Evolutionary conservation across 768 basidiomycete genomes (phyloP).

Genomic region (Psilocybe cubensis): DNA sequence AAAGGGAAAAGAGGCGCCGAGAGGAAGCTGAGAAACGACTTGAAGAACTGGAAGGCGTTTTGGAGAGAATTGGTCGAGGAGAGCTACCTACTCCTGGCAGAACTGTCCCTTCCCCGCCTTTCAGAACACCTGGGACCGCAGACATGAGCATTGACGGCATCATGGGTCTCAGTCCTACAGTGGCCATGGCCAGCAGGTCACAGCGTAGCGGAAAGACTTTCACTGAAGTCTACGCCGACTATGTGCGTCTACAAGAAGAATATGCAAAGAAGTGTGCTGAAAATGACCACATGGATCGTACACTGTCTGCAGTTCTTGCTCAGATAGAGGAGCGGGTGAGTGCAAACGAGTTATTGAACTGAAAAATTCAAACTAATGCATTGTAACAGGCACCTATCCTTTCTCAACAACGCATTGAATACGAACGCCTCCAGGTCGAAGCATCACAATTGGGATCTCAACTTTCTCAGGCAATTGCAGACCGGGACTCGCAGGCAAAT

Average conservation of each 20-base stretch:
- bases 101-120: slow-evolving; percentile 52
- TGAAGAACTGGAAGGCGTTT: slow-evolving; percentile 73
- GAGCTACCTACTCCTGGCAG: slow-evolving; percentile 65
- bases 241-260: slow-evolving; percentile 84
- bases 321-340: slow-evolving; percentile 91
- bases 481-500: slow-evolving; percentile 68
- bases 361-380: neutral
- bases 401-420: slow-evolving; percentile 87
- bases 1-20: slow-evolving; percentile 68
- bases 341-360: neutral
- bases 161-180: slow-evolving; percentile 83
- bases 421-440: slow-evolving; percentile 82
- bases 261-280: slow-evolving; percentile 78
- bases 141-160: slow-evolving; percentile 56
- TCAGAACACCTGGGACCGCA: slow-evolving; percentile 39
- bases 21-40: slow-evolving; percentile 74
- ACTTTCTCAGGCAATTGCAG: slow-evolving; percentile 71
- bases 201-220: slow-evolving; percentile 89
- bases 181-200: slow-evolving; percentile 80
- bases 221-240: slow-evolving; percentile 93
- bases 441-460: slow-evolving; percentile 81
- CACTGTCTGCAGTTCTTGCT: slow-evolving; percentile 76
- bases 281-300: slow-evolving; percentile 83
- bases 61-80: slow-evolving; percentile 72
- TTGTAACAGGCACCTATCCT: slow-evolving; percentile 81